These are phyloP conservation scores for Trichomonascaceae sp. DNA, from an alignment of 1,139 yeast species.

Conservation along the genomic window DNA sequence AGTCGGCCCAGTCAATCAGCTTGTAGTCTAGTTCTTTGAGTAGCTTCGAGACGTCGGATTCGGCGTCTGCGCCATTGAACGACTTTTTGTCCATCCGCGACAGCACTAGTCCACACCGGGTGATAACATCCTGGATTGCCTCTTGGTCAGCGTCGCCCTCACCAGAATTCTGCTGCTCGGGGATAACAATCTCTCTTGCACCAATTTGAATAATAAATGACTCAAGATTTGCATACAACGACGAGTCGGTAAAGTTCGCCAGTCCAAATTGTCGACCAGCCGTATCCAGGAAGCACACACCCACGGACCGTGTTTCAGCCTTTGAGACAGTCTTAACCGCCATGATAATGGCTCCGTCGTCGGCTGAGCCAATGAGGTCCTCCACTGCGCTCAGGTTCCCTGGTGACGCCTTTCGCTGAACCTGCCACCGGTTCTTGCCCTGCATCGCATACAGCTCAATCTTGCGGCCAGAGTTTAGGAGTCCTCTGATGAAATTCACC, in stretches of 20 bases:
- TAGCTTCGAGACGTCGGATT: constrained; percentile 57
- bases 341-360: constrained; percentile 57
- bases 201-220: constrained; percentile 78
- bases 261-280: constrained; percentile 53
- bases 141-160: constrained; percentile 29
- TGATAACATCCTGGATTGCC: constrained; percentile 38
- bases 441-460: constrained; percentile 52
- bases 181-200: constrained; percentile 68
- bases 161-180: constrained; percentile 20
- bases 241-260: constrained; percentile 77
- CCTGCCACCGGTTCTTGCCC: constrained; percentile 31
- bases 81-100: constrained; percentile 45
- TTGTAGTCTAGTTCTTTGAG: constrained; percentile 45
- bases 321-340: constrained; percentile 44
- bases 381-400: constrained; percentile 82
- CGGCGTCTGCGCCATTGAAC: constrained; percentile 50
- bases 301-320: constrained; percentile 44
- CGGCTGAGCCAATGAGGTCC: constrained; percentile 45
- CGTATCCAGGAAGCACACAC: constrained; percentile 72
- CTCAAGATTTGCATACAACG: constrained; percentile 73
- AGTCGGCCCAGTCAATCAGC: constrained; percentile 19
- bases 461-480: constrained; percentile 60
- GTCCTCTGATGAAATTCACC: constrained; percentile 48
- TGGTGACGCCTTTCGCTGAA: constrained; percentile 63
- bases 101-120: constrained; percentile 62